phyloP scores from a whole-genome alignment of 140 eudicot genomes.

The Oenanthe javanica region DNA sequence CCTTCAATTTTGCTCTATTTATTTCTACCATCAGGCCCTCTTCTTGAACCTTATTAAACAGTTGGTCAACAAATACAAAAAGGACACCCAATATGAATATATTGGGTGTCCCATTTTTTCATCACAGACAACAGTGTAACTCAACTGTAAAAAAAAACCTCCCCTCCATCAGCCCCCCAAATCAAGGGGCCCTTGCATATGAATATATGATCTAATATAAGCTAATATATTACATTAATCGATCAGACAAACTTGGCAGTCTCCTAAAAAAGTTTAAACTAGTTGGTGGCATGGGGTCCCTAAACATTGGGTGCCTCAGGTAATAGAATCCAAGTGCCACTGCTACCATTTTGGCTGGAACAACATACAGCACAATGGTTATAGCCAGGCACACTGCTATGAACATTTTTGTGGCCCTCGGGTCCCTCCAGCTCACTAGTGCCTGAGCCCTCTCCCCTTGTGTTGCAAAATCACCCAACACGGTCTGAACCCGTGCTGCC shows the following conservation, averaged over 20 bases:
- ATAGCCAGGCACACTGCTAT: slow-evolving; percentile 74
- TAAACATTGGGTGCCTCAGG: slow-evolving; percentile 93
- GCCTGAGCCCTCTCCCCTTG: slow-evolving; percentile 98
- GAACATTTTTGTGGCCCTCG: slow-evolving; percentile 89
- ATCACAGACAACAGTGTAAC: slow-evolving; percentile 15
- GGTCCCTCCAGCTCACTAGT: slow-evolving; percentile 98
- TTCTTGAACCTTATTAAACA: slow-evolving; percentile 14
- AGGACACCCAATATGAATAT: not conserved
- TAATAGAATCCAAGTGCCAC: slow-evolving; percentile 99
- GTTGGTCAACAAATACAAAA: slow-evolving; percentile 34
- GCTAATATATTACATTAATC: slow-evolving; percentile 51
- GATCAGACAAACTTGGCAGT: slow-evolving; percentile 93
- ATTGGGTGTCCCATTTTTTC: slow-evolving; percentile 13
- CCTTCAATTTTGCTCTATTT: slow-evolving; percentile 7
- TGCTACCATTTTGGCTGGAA: slow-evolving; percentile 96
- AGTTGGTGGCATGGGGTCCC: slow-evolving; percentile 99
- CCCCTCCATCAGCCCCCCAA: slow-evolving; percentile 26
- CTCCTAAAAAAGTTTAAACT: slow-evolving; percentile 92
- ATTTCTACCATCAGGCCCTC: slow-evolving; percentile 5
- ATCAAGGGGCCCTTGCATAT: slow-evolving; percentile 29
- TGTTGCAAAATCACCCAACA: slow-evolving; percentile 92
- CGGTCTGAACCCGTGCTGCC: slow-evolving; percentile 94
- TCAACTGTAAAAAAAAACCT: not conserved
- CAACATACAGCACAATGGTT: slow-evolving; percentile 65
- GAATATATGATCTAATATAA: slow-evolving; percentile 12